Percentiles rank a stretch among this genome's conserved stretches.
These are phyloP conservation scores for Daldinia bambusicola DNA, from an alignment of 495 filamentous ascomycete genomes.

Conservation along the genomic window DNA sequence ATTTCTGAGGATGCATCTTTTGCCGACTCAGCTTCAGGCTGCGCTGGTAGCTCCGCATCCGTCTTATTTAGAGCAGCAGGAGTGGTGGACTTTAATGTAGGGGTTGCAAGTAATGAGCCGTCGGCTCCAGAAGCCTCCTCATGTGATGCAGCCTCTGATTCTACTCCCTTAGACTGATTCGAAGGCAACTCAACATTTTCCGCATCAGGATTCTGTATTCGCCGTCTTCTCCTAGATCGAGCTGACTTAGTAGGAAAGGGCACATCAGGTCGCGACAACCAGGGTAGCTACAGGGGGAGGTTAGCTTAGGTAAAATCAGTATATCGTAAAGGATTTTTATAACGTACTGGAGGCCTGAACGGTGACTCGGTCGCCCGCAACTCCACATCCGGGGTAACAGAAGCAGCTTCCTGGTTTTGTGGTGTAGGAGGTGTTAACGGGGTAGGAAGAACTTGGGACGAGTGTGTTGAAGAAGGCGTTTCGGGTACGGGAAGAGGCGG, in stretches of 20 bases:
- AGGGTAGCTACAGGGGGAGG: slow-evolving; percentile 69
- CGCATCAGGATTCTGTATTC: slow-evolving; percentile 46
- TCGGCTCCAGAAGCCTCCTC: slow-evolving; percentile 25
- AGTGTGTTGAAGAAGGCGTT: slow-evolving; percentile 56
- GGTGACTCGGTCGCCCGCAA: slow-evolving; percentile 42
- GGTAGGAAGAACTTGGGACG: slow-evolving; percentile 54
- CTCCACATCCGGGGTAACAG: slow-evolving; percentile 33
- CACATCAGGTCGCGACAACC: slow-evolving; percentile 76
- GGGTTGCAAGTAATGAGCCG: slow-evolving; percentile 36
- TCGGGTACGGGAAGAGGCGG: slow-evolving; percentile 48
- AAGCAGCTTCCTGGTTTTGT: slow-evolving; percentile 33
- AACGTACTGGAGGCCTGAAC: slow-evolving; percentile 74
- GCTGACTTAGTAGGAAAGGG: slow-evolving; percentile 68
- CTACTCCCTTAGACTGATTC: slow-evolving; percentile 47
- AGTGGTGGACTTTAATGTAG: slow-evolving; percentile 42
- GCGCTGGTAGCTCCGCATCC: slow-evolving; percentile 49
- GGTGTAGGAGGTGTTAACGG: slow-evolving; percentile 54
- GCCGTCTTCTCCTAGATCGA: slow-evolving; percentile 51
- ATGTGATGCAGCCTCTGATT: slow-evolving; percentile 23
- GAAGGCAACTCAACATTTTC: slow-evolving; percentile 49
- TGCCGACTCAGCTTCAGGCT: slow-evolving; percentile 73
- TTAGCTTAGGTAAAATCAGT: slow-evolving; percentile 27
- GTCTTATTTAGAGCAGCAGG: slow-evolving; percentile 33
- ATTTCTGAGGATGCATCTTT: slow-evolving; percentile 73
- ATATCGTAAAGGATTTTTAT: background rate